These are phyloP conservation scores for Penicillium sp. DNA, from an alignment of 2,329 filamentous ascomycete genomes.

Conservation along the genomic window DNA sequence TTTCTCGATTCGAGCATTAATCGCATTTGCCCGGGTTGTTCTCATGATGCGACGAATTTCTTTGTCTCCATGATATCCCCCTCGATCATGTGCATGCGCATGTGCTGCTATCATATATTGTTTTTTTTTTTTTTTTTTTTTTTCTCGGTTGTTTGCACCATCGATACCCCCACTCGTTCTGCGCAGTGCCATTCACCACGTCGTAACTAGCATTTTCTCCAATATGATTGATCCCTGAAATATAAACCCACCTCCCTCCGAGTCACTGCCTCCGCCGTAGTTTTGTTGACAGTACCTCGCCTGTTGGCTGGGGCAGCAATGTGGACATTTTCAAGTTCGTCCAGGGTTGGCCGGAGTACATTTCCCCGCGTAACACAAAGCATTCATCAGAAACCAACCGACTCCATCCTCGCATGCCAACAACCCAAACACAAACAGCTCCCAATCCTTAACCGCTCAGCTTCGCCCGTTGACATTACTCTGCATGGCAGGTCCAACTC, in stretches of 20 bases:
- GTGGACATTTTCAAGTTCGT: too few species aligned
- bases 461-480: neutral
- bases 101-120: neutral
- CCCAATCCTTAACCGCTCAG: neutral
- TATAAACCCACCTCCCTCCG: neutral
- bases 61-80: slow-evolving; percentile 17
- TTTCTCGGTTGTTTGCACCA: neutral
- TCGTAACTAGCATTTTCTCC: neutral
- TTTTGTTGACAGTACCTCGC: neutral
- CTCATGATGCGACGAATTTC: slow-evolving; percentile 27
- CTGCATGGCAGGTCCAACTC: neutral
- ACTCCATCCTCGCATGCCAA: neutral
- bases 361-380: slow-evolving; percentile 19
- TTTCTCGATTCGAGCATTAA: neutral
- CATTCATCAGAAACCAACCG: neutral
- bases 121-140: neutral
- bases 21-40: neutral
- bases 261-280: neutral
- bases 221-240: neutral
- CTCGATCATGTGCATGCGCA: neutral
- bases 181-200: neutral
- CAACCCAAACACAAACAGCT: neutral
- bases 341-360: slow-evolving; percentile 13
- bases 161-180: slow-evolving; percentile 10
- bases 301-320: neutral